Conservation (phyloP, 2,329 filamentous ascomycete species). For the Thermothelomyces thermophilus region DNA sequence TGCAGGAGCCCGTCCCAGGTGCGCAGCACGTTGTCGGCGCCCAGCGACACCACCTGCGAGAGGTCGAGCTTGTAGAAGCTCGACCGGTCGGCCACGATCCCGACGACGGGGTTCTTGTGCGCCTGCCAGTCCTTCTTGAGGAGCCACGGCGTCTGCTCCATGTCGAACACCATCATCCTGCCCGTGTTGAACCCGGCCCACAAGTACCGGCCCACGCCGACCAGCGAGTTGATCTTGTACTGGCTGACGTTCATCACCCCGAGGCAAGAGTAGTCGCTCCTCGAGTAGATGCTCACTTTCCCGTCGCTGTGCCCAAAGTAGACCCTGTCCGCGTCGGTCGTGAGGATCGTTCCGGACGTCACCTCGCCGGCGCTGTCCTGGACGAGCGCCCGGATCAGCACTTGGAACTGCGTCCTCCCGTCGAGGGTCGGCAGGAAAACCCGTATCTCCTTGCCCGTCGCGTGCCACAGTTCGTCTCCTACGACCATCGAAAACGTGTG, state of each 20-base stretch:
- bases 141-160: constrained; percentile 72
- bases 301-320: constrained; percentile 92
- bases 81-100: constrained; percentile 69
- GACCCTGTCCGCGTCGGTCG: constrained; percentile 67
- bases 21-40: constrained; percentile 76
- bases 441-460: constrained; percentile 77
- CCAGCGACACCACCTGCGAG: constrained; percentile 77
- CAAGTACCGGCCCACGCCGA: constrained; percentile 71
- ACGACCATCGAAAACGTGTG: constrained; percentile 86
- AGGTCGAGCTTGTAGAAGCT: constrained; percentile 81
- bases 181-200: constrained; percentile 96
- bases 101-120: constrained; percentile 75
- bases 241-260: constrained; percentile 78
- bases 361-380: constrained; percentile 76
- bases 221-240: constrained; percentile 89
- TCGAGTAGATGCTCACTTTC: constrained; percentile 89
- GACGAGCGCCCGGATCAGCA: constrained; percentile 63
- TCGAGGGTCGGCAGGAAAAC: constrained; percentile 70
- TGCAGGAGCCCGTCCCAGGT: constrained; percentile 90
- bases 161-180: constrained; percentile 89
- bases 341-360: constrained; percentile 72
- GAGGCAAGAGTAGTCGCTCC: constrained; percentile 68
- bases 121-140: constrained; percentile 94
- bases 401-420: constrained; percentile 64
- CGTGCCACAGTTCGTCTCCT: constrained; percentile 82